Evolutionary conservation across 768 basidiomycete species (phyloP).

Genomic region (Coprinellus micaceus): DNA sequence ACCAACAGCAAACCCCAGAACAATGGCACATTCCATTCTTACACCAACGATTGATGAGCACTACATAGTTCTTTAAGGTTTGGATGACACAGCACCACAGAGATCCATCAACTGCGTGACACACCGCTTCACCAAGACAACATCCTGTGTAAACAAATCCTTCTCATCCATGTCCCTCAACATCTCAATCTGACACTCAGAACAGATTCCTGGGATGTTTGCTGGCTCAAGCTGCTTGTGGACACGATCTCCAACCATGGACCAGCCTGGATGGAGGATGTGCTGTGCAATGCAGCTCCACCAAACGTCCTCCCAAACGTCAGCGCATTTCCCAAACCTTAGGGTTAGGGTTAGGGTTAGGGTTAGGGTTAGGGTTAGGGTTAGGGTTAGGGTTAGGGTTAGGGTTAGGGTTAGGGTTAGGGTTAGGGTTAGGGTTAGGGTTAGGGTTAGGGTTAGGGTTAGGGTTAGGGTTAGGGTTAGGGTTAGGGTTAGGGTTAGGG

Average conservation of each 20-base stretch:
- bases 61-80: too few species aligned
- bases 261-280: background rate
- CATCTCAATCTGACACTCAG: background rate
- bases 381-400: slow-evolving; percentile 1
- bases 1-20: too few species aligned
- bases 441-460: too few species aligned
- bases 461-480: too few species aligned
- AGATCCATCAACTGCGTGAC: background rate
- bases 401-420: too few species aligned
- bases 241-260: background rate
- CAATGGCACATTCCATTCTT: too few species aligned
- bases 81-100: too few species aligned
- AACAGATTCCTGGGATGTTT: background rate
- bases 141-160: background rate
- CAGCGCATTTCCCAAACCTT: too few species aligned
- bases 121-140: background rate
- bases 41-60: too few species aligned
- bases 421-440: too few species aligned
- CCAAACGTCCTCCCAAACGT: background rate
- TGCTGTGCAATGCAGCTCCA: background rate
- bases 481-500: too few species aligned
- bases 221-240: background rate
- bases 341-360: slow-evolving; percentile 2
- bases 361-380: slow-evolving; percentile 2
- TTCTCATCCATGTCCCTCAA: background rate